Conservation (phyloP, 192 early-diverging fungal genomes). For the Neocallimastix lanati region DNA sequence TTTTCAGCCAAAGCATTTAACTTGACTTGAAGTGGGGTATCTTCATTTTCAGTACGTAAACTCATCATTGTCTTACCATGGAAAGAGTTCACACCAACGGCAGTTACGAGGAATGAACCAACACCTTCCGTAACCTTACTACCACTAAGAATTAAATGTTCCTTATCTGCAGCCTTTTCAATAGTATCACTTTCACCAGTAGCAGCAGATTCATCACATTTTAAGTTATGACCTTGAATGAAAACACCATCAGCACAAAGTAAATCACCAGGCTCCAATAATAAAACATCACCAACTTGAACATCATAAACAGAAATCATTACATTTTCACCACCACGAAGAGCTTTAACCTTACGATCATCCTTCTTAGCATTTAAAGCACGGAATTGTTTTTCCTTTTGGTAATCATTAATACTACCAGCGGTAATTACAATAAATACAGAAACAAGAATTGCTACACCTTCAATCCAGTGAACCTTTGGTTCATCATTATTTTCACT, state of each 20-base stretch:
- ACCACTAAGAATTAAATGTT: slow-evolving; percentile 81
- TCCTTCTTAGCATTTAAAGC: slow-evolving; percentile 72
- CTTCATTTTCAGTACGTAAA: slow-evolving; percentile 63
- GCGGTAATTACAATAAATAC: slow-evolving; percentile 57
- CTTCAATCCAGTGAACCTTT: no score
- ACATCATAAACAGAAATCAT: not conserved
- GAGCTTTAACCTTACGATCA: slow-evolving; percentile 22
- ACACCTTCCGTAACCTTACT: slow-evolving; percentile 80
- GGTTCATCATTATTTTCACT: slow-evolving; percentile 6
- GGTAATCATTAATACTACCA: slow-evolving; percentile 63
- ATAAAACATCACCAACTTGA: not conserved
- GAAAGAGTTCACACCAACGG: slow-evolving; percentile 70
- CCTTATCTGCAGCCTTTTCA: slow-evolving; percentile 3
- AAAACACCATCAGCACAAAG: slow-evolving; percentile 14
- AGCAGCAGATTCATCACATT: not conserved
- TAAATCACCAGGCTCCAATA: not conserved
- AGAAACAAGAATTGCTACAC: slow-evolving; percentile 44
- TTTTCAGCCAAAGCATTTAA: slow-evolving; percentile 70
- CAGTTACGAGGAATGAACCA: slow-evolving; percentile 65
- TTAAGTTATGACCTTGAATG: slow-evolving; percentile 5
- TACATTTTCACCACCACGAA: not conserved
- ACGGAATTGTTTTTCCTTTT: slow-evolving; percentile 75
- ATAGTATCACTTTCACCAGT: slow-evolving; percentile 3
- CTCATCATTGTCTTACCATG: slow-evolving; percentile 71
- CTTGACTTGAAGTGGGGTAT: slow-evolving; percentile 84